Conservation (phyloP, 2,329 filamentous ascomycete species). For the Claviceps lovelessii region DNA sequence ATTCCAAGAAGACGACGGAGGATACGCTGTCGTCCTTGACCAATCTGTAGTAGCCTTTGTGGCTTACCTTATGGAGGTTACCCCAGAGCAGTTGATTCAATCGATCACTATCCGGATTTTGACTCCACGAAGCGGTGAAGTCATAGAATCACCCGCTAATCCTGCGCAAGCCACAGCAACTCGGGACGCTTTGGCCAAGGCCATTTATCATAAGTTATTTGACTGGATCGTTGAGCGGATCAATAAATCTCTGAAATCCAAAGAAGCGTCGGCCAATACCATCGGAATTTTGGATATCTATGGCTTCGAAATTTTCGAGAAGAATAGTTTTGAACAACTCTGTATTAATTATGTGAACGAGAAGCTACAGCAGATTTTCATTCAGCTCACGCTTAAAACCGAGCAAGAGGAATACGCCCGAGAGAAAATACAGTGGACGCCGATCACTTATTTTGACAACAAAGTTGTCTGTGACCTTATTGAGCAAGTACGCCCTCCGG, state of each 20-base stretch:
- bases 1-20: conserved; percentile 77
- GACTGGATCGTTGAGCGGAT: conserved; percentile 95
- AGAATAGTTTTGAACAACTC: conserved; percentile 96
- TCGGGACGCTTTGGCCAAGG: conserved; percentile 81
- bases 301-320: conserved; percentile 97
- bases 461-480: conserved; percentile 97
- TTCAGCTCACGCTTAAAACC: conserved; percentile 87
- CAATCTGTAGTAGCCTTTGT: conserved; percentile 88
- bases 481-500: conserved; percentile 76
- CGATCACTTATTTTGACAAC: conserved; percentile 99
- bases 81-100: conserved; percentile 64
- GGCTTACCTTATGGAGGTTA: conserved; percentile 83
- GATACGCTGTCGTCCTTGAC: conserved; percentile 76
- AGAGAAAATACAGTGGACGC: conserved; percentile 96
- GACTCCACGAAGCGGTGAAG: conserved; percentile 49
- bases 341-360: conserved; percentile 99
- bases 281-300: conserved; percentile 98
- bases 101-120: conserved; percentile 83
- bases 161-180: conserved; percentile 73
- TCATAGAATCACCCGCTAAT: conserved; percentile 68
- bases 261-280: conserved; percentile 61
- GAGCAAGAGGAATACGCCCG: conserved; percentile 95
- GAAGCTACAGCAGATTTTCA: conserved; percentile 98
- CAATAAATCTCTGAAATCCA: conserved; percentile 73
- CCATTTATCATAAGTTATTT: conserved; percentile 94